A percentile compares a stretch with the other conserved stretches of the same genome.
Evolutionary conservation across 495 filamentous ascomycete species (phyloP).

Genomic region (Hyaloscypha variabilis): DNA sequence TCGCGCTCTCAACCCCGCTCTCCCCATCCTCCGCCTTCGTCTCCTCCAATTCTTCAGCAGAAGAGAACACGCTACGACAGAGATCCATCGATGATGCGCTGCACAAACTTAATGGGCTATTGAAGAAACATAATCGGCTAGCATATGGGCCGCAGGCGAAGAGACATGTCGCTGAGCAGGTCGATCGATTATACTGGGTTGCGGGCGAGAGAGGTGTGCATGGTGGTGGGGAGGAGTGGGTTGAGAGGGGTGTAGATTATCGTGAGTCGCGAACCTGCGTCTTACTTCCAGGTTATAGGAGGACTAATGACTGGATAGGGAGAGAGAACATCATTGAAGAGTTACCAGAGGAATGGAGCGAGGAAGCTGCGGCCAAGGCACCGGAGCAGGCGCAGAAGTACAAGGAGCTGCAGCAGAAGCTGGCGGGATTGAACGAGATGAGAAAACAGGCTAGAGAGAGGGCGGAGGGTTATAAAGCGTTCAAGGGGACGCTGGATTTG

Average conservation of each 20-base stretch:
- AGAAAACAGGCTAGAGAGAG: constrained; percentile 56
- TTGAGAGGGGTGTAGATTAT: constrained; percentile 49
- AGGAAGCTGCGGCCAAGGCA: constrained; percentile 32
- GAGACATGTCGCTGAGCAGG: constrained; percentile 81
- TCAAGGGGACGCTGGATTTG: constrained; percentile 60
- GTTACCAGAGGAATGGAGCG: constrained; percentile 46
- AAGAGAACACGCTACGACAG: constrained; percentile 57
- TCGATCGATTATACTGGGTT: constrained; percentile 72
- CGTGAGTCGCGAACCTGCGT: constrained; percentile 18
- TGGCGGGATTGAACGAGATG: constrained; percentile 53
- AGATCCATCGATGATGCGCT: constrained; percentile 48
- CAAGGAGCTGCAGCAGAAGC: constrained; percentile 51
- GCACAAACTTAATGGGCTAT: constrained; percentile 61
- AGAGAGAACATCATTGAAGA: constrained; percentile 42
- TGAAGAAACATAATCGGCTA: constrained; percentile 70
- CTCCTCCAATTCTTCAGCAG: constrained; percentile 40
- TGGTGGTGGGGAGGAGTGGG: constrained; percentile 44
- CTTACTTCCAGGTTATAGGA: neutral
- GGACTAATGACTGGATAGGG: constrained; percentile 31
- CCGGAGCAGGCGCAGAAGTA: constrained; percentile 49
- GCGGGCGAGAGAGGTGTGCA: constrained; percentile 41
- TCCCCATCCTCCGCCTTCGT: constrained; percentile 8
- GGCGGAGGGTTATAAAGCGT: constrained; percentile 56
- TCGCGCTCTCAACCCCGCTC: constrained; percentile 26
- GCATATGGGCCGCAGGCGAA: constrained; percentile 76